A percentile compares a stretch with the other conserved stretches of the same genome.
phyloP scores from a whole-genome alignment of 2,329 filamentous ascomycete genomes.

The Fusarium zealandicum region DNA sequence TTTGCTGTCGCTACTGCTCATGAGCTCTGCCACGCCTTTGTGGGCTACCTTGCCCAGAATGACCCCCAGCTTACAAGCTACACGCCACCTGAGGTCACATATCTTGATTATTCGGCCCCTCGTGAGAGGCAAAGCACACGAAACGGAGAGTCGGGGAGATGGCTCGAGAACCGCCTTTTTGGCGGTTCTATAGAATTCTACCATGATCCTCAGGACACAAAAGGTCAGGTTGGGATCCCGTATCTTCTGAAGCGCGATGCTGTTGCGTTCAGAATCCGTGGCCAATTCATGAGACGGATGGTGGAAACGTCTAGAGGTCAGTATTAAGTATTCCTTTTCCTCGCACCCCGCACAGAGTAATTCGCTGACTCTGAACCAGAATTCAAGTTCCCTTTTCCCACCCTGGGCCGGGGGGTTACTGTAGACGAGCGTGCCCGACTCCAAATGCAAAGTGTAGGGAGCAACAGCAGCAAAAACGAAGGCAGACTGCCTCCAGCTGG shows the following conservation, averaged over 20 bases:
- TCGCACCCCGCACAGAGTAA: no score
- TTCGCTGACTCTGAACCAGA: no score
- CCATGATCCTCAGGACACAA: not conserved
- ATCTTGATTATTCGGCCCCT: conserved; percentile 12
- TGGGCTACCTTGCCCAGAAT: conserved; percentile 8
- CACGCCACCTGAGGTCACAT: conserved; percentile 6
- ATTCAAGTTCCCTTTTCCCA: no score
- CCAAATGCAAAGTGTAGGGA: no score
- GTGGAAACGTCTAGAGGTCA: conserved; percentile 1
- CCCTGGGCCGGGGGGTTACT: no score
- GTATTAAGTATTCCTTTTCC: not conserved
- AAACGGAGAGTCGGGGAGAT: conserved; percentile 15
- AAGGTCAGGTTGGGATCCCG: conserved; percentile 4
- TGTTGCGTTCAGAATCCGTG: not conserved
- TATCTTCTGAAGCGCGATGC: conserved; percentile 1
- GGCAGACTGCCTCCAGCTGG: no score
- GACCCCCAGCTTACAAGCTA: not conserved
- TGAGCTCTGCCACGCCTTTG: conserved; percentile 18
- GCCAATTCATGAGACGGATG: not conserved
- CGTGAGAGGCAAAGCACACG: not conserved
- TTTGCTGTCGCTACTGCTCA: conserved; percentile 6
- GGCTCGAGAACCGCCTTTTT: conserved; percentile 11
- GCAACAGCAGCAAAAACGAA: no score
- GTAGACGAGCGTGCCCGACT: no score
- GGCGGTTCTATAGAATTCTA: conserved; percentile 20